A percentile compares a stretch with the other conserved stretches of the same genome.
Conservation (phyloP, 2,329 filamentous ascomycete genomes). For the Fusarium succisae region DNA sequence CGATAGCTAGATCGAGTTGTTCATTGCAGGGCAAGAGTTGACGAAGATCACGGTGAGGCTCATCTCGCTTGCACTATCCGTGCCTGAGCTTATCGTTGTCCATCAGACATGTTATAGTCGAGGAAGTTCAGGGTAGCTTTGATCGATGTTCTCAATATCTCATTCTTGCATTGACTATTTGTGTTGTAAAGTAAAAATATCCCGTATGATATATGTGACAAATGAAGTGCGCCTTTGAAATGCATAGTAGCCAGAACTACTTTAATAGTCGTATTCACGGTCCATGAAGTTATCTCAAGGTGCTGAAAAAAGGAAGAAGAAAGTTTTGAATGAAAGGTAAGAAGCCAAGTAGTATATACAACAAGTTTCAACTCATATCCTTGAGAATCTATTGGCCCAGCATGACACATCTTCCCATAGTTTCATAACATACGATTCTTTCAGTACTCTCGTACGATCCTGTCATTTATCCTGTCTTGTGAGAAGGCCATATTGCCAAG, state of each 20-base stretch:
- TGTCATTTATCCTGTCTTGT: not conserved
- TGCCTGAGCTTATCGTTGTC: not conserved
- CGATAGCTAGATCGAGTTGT: not conserved
- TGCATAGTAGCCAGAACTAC: accelerated
- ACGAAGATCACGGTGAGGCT: not conserved
- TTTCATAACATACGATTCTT: constrained; percentile 7
- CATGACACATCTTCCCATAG: too few species aligned
- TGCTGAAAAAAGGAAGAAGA: not conserved
- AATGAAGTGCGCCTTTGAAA: not conserved
- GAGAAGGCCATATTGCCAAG: not conserved
- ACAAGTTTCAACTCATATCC: too few species aligned
- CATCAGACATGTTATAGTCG: not conserved
- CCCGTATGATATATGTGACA: not conserved
- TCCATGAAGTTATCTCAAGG: accelerated
- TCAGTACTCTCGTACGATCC: not conserved
- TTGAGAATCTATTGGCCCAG: too few species aligned
- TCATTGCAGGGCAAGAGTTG: constrained; percentile 1
- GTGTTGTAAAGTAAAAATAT: not conserved
- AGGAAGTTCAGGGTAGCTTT: not conserved
- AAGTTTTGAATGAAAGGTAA: not conserved
- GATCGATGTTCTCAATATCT: not conserved
- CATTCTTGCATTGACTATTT: not conserved
- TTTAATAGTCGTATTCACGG: accelerated
- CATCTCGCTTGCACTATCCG: not conserved
- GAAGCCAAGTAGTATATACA: not conserved